These are phyloP conservation scores for Lanmaoa pseudosensibilis DNA, from an alignment of 768 basidiomycete genomes.

Conservation along the genomic window DNA sequence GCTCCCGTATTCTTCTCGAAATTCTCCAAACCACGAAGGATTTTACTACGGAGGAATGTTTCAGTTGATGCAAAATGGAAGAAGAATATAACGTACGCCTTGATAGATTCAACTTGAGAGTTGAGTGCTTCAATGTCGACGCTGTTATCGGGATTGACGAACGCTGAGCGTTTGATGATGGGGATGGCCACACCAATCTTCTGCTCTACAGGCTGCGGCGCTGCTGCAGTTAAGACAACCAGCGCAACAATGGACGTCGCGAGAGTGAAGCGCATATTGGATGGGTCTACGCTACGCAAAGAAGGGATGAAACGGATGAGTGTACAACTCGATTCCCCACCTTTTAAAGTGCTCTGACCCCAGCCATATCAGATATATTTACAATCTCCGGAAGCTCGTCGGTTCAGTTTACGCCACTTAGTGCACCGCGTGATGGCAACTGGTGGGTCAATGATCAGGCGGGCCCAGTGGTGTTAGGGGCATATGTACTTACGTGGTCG, in stretches of 20 bases:
- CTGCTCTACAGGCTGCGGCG: background rate
- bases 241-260: background rate
- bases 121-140: conserved; percentile 1
- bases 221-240: conserved; percentile 4
- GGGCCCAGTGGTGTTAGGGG: no score
- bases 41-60: background rate
- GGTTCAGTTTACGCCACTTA: background rate
- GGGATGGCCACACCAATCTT: background rate
- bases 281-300: background rate
- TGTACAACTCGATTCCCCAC: background rate
- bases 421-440: no score
- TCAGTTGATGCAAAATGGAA: background rate
- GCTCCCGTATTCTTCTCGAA: conserved; percentile 3
- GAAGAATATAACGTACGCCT: conserved; percentile 1
- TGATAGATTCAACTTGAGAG: conserved; percentile 2
- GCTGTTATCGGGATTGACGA: background rate
- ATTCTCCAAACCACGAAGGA: background rate
- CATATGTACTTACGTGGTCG: no score
- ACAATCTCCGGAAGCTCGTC: background rate
- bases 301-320: background rate
- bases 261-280: conserved; percentile 8
- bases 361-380: background rate
- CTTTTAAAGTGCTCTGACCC: background rate
- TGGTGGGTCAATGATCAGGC: no score
- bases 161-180: conserved; percentile 6